Evolutionary conservation across 805 yeast genomes (phyloP).

Genomic region (Tetrapisispora taiwanensis): DNA sequence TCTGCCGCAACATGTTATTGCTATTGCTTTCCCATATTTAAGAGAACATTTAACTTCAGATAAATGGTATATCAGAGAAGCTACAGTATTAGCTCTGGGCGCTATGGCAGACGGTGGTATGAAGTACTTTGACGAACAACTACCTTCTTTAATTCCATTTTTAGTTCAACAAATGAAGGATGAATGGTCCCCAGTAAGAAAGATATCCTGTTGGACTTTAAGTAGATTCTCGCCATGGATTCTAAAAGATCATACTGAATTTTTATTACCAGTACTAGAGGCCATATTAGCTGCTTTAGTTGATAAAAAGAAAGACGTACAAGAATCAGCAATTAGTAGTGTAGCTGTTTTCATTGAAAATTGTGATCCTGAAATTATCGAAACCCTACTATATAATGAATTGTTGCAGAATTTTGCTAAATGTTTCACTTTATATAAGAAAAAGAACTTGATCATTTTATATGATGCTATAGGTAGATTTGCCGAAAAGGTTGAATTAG

Average conservation of each 20-base stretch:
- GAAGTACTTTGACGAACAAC: conserved; percentile 54
- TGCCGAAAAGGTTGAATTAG: conserved; percentile 58
- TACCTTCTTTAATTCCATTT: conserved; percentile 77
- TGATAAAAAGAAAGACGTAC: conserved; percentile 86
- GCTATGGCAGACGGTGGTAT: conserved; percentile 88
- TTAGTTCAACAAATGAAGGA: conserved; percentile 72
- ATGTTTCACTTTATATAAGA: conserved; percentile 71
- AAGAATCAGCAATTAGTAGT: conserved; percentile 86
- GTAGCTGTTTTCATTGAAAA: conserved; percentile 74
- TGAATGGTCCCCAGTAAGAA: conserved; percentile 73
- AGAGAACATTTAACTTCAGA: conserved; percentile 57
- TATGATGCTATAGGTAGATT: conserved; percentile 89
- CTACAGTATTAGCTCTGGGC: conserved; percentile 88
- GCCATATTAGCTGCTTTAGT: conserved; percentile 65
- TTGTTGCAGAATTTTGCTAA: conserved; percentile 58
- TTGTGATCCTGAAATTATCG: conserved; percentile 52
- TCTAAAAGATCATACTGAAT: conserved; percentile 55
- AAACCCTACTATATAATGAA: conserved; percentile 49
- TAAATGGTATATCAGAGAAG: conserved; percentile 87
- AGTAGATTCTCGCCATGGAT: conserved; percentile 82
- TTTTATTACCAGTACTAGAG: conserved; percentile 68
- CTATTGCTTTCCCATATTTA: conserved; percentile 61
- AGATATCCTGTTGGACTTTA: conserved; percentile 92
- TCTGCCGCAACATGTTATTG: conserved; percentile 57
- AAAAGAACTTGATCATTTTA: conserved; percentile 67